Evolutionary conservation across 2,329 filamentous ascomycete genomes (phyloP), one percentile per base, ranked within the genome.

Genomic region (Ophiocordyceps camponoti-leonardi): DNA sequence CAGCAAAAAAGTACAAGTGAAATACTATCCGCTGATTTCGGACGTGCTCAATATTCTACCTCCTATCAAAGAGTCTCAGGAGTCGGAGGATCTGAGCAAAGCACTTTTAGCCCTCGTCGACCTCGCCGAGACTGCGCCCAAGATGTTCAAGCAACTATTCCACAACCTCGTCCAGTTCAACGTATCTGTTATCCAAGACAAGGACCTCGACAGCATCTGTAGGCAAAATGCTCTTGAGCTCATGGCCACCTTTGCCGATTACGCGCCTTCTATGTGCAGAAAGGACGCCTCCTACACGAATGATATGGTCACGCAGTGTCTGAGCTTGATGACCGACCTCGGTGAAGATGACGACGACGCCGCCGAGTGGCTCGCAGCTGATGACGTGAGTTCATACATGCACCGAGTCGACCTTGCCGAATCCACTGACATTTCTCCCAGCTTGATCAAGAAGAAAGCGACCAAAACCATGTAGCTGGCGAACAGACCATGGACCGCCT

Each of bases 401-500:
- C 6, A 6, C 12, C 18, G 8, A 39, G 22, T 22, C 30, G 20
- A 23, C 23, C 18, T n/a, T 23, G 12, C 7, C 13, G 22, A 22
- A 19, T 26, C 26, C 47, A 33, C 54, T 64, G 48, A 68, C 58
- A 19, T 6, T 42, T 19, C 47, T 13, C 10, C 18, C 54, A 86
- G 81, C 79, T 95, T 51, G 92, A 98, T 52, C 78, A 86, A 48
- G 92, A 96, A 54, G 92, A 98, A 65, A 95, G 86, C 58, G 92
- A 98, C 58, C 78, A 87, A 50, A 98, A 98, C 61, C 92, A 98
- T 58, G 88, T 98, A 52, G 92, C 90, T 41, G 92, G 92, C 49
- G 92, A 98, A 65, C 92, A 98, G 65, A 93, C 86, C 54, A 96
- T 98, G 90, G 92, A 98, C 61, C 80, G 92, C 47, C 71, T 98